Conservation (phyloP, 2,329 filamentous ascomycete species). For the Phoma sp. region DNA sequence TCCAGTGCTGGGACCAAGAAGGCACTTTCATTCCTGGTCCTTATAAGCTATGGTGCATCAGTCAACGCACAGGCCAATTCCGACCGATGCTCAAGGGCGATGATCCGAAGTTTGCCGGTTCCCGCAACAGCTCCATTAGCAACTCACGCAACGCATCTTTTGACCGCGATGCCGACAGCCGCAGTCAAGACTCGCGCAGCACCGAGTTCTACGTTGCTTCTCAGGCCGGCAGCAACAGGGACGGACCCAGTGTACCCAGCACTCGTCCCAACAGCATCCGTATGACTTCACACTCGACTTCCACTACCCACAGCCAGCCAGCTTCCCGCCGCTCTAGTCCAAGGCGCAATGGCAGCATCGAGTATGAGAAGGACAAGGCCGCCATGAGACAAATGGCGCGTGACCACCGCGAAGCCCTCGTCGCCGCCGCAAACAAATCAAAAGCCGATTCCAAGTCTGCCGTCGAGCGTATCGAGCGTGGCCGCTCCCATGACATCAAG, state of each 20-base stretch:
- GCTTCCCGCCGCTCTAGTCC: conserved; percentile 38
- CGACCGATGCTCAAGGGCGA: conserved; percentile 50
- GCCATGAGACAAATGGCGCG: conserved; percentile 36
- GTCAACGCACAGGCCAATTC: conserved; percentile 49
- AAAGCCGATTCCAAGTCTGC: conserved; percentile 15
- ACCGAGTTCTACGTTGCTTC: conserved; percentile 32
- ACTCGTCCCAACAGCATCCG: conserved; percentile 41
- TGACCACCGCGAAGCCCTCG: conserved; percentile 37
- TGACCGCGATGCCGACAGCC: conserved; percentile 27
- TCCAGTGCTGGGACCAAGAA: conserved; percentile 58
- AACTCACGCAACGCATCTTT: conserved; percentile 33
- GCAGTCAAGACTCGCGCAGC: conserved; percentile 42
- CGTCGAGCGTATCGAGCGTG: conserved; percentile 29
- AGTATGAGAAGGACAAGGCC: conserved; percentile 40
- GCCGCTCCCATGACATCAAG: conserved; percentile 17
- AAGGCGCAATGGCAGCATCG: conserved; percentile 37
- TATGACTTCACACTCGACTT: conserved; percentile 29
- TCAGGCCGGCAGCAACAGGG: conserved; percentile 33
- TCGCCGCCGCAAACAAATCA: conserved; percentile 14
- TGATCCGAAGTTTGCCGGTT: conserved; percentile 44
- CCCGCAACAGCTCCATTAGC: conserved; percentile 27
- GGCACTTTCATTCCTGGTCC: conserved; percentile 60
- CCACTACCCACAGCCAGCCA: conserved; percentile 29
- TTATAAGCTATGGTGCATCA: conserved; percentile 59
- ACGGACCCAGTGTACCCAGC: conserved; percentile 35